Evolutionary conservation across 345 rosid species (phyloP).

Genomic region (Gossypioides kirkii): DNA sequence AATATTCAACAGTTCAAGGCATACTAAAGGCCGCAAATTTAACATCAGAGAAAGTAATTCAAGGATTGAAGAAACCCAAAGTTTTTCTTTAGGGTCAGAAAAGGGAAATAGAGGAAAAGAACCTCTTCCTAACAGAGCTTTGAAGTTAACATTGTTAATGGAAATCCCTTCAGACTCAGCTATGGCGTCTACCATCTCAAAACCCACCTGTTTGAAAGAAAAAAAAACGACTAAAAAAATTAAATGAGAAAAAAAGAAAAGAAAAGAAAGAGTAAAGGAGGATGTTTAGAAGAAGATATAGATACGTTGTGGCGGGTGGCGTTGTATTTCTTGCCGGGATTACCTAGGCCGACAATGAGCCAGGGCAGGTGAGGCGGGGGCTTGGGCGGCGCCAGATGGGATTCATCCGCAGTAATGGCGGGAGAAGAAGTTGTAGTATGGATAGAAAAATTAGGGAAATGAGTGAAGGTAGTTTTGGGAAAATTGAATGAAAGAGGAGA

Average conservation of each 20-base stretch:
- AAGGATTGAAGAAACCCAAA: neutral
- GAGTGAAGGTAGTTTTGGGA: neutral
- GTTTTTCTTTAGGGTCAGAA: neutral
- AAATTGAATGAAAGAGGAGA: neutral
- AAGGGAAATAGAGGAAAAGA: neutral
- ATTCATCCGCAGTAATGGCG: neutral
- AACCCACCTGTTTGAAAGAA: constrained; percentile 43
- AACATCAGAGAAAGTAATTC: neutral
- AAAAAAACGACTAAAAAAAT: neutral
- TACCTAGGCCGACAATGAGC: constrained; percentile 90
- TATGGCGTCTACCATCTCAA: constrained; percentile 79
- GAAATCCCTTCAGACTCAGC: constrained; percentile 90
- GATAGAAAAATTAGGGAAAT: neutral
- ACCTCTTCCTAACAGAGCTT: constrained; percentile 83
- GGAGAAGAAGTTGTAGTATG: neutral
- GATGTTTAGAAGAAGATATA: neutral
- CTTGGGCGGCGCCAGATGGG: neutral
- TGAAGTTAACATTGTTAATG: constrained; percentile 52
- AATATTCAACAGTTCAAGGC: neutral
- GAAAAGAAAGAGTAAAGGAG: neutral
- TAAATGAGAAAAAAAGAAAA: neutral
- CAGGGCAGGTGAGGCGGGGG: constrained; percentile 24
- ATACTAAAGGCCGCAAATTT: neutral
- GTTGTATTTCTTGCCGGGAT: constrained; percentile 70
- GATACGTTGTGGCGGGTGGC: constrained; percentile 79